Evolutionary conservation across 306 rosid genomes (phyloP).

Genomic region (Herpetospermum pedunculosum): DNA sequence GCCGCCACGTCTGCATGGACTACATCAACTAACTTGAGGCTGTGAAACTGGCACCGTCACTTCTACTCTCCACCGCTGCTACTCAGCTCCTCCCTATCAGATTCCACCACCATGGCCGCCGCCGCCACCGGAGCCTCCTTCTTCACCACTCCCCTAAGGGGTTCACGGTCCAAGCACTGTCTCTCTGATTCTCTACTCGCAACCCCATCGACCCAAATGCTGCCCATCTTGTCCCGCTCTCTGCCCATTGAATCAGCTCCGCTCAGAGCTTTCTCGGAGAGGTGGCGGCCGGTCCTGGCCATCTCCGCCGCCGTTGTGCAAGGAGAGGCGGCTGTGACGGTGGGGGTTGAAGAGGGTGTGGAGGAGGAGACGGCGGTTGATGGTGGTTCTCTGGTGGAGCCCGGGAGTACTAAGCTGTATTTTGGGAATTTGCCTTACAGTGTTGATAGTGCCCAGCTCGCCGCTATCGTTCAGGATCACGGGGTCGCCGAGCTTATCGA

Average conservation of each 20-base stretch:
- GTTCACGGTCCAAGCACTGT: slow-evolving; percentile 26
- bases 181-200: slow-evolving; percentile 23
- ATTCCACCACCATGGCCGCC: slow-evolving; percentile 43
- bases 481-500: slow-evolving; percentile 80
- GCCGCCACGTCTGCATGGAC: not conserved
- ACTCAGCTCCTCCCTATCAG: not conserved
- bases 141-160: slow-evolving; percentile 49
- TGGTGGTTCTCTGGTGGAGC: slow-evolving; percentile 25
- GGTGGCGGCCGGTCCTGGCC: slow-evolving; percentile 28
- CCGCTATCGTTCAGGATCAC: slow-evolving; percentile 67
- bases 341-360: slow-evolving; percentile 20
- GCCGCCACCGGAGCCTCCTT: slow-evolving; percentile 48
- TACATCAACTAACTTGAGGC: not conserved
- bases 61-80: not conserved
- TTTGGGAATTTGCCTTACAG: slow-evolving; percentile 92
- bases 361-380: slow-evolving; percentile 9
- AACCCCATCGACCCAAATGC: slow-evolving; percentile 27
- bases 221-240: slow-evolving; percentile 22
- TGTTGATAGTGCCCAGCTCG: slow-evolving; percentile 91
- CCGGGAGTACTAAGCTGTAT: slow-evolving; percentile 64
- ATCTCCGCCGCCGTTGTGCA: slow-evolving; percentile 49
- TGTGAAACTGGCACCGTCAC: not conserved
- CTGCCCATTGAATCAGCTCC: slow-evolving; percentile 24
- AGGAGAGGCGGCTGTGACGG: slow-evolving; percentile 36
- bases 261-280: slow-evolving; percentile 14